Evolutionary conservation across 805 yeast genomes (phyloP).

Genomic region (Candida boleticola): DNA sequence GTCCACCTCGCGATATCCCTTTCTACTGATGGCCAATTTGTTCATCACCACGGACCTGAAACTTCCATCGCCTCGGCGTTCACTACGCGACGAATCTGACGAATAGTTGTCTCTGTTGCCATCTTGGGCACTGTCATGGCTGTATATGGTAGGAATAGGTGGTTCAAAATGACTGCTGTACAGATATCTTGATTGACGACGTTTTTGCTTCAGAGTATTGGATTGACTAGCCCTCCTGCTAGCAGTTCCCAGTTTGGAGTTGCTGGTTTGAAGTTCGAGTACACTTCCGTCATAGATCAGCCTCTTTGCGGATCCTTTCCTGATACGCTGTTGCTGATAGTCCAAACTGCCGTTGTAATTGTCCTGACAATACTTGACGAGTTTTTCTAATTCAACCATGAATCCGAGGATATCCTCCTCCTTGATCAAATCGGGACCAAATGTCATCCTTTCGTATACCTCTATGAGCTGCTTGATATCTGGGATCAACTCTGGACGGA

Average conservation of each 20-base stretch:
- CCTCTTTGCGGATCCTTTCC: neutral
- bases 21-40: constrained; percentile 11
- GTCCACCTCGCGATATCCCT: constrained; percentile 2
- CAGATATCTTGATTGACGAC: neutral
- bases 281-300: constrained; percentile 1
- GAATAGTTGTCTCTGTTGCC: neutral
- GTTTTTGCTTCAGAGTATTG: neutral
- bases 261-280: neutral
- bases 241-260: neutral
- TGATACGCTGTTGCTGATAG: neutral
- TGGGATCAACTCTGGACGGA: constrained; percentile 8
- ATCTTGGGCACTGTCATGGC: neutral
- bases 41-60: constrained; percentile 15
- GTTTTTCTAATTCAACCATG: constrained; percentile 37
- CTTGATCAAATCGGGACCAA: constrained; percentile 58
- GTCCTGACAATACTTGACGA: constrained; percentile 9
- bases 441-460: constrained; percentile 66
- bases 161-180: neutral
- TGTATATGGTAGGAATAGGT: neutral
- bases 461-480: constrained; percentile 28
- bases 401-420: constrained; percentile 60
- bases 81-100: neutral
- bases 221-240: neutral
- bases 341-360: constrained; percentile 1
- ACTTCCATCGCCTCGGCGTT: neutral